phyloP scores from a whole-genome alignment of 331 rosid species.

The Dryas integrifolia region DNA sequence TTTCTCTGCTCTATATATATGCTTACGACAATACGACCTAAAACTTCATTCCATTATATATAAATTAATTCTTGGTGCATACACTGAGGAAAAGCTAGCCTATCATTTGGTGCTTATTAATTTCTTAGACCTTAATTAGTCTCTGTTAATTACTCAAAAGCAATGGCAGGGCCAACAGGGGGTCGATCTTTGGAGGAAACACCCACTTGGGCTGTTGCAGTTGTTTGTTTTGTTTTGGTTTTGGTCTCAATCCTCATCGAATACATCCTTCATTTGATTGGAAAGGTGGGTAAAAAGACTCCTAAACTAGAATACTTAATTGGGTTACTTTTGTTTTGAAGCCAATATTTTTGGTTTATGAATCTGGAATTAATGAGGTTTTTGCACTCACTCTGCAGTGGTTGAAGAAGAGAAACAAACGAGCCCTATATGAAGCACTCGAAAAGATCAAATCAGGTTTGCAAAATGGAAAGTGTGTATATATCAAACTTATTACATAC shows the following conservation, averaged over 20 bases:
- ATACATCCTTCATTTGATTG: constrained; percentile 24
- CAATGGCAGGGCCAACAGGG: constrained; percentile 24
- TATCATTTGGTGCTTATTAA: too few relatives aligned
- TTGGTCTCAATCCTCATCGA: constrained; percentile 29
- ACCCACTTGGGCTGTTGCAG: constrained; percentile 41
- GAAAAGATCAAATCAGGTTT: constrained; percentile 37
- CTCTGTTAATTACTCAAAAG: background rate
- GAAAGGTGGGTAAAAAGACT: constrained; percentile 18
- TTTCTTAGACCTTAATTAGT: too few relatives aligned
- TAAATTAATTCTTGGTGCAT: too few relatives aligned
- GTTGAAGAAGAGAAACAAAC: constrained; percentile 25
- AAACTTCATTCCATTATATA: too few relatives aligned
- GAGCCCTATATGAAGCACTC: constrained; percentile 36
- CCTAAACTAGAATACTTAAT: too few relatives aligned
- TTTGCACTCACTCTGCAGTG: constrained; percentile 15
- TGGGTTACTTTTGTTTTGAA: background rate
- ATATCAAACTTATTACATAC: too few relatives aligned
- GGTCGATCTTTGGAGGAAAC: constrained; percentile 35
- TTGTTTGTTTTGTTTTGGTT: constrained; percentile 34
- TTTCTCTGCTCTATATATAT: background rate
- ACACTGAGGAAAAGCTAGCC: too few relatives aligned
- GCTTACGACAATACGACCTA: background rate
- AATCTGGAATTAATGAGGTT: background rate
- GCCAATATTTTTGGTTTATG: background rate
- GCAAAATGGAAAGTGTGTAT: too few relatives aligned